These are phyloP conservation scores for Dactylonectria estremocensis DNA, from an alignment of 2,329 filamentous ascomycete genomes.

Conservation along the genomic window DNA sequence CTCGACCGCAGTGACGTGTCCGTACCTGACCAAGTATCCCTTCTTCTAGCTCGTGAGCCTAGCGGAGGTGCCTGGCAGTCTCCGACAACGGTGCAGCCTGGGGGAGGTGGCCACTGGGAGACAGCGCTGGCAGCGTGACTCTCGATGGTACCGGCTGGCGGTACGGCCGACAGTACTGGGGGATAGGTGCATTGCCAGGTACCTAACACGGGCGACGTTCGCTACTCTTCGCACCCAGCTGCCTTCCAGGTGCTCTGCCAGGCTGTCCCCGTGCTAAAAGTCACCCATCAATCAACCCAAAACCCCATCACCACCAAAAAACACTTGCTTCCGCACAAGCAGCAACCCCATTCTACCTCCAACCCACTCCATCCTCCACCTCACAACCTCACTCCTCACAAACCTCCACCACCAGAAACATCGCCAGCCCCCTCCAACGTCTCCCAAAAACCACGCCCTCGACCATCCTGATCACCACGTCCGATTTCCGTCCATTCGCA, in stretches of 20 bases:
- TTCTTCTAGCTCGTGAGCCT: neutral
- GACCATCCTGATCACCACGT: neutral
- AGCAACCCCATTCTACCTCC: neutral
- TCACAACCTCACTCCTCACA: too few species aligned
- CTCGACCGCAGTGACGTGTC: slow-evolving; percentile 26
- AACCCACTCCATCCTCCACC: neutral
- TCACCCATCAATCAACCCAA: slow-evolving; percentile 28
- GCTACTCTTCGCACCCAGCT: neutral
- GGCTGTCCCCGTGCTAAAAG: neutral
- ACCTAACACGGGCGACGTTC: neutral
- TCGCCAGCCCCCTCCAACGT: neutral
- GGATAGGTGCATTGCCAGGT: slow-evolving; percentile 3
- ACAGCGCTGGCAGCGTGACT: neutral
- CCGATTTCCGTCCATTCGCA: neutral
- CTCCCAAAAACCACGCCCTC: neutral
- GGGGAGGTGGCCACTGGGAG: slow-evolving; percentile 15
- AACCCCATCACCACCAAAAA: slow-evolving; percentile 27
- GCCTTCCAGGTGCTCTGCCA: slow-evolving; percentile 7
- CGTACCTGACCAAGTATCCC: slow-evolving; percentile 17
- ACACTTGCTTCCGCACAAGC: slow-evolving; percentile 11
- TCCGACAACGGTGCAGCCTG: slow-evolving; percentile 30
- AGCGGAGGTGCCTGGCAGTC: neutral
- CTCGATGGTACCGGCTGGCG: neutral
- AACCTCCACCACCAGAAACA: neutral
- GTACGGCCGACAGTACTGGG: slow-evolving; percentile 15